phyloP scores from a whole-genome alignment of 768 basidiomycete genomes.

The Suillus discolor region DNA sequence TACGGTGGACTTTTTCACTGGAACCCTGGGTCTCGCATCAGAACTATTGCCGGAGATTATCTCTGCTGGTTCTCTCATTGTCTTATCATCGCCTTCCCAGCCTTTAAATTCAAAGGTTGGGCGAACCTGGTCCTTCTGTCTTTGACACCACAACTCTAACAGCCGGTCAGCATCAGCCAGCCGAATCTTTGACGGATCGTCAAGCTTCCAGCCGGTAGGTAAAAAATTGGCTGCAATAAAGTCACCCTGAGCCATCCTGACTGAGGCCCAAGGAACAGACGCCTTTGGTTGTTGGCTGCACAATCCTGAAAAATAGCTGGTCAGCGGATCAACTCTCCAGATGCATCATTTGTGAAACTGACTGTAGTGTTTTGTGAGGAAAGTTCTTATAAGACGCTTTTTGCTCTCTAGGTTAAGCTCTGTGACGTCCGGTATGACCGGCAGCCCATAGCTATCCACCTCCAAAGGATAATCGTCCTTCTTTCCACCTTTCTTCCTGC shows the following conservation, averaged over 20 bases:
- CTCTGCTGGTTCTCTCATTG: not conserved
- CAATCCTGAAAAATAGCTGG: not conserved
- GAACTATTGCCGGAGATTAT: not conserved
- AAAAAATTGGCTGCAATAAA: not conserved
- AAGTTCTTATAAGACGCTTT: not conserved
- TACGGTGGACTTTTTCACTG: not conserved
- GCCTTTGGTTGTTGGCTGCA: not conserved
- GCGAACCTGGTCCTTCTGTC: not conserved
- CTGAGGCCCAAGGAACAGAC: not conserved
- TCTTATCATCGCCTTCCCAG: not conserved
- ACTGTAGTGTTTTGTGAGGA: constrained; percentile 3
- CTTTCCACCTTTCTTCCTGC: not conserved
- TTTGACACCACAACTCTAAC: not conserved
- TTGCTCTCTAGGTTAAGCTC: not conserved
- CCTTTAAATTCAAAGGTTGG: not conserved
- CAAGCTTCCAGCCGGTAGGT: not conserved
- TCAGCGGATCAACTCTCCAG: not conserved
- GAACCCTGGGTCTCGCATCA: not conserved
- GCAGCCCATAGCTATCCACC: constrained; percentile 3
- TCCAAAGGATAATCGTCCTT: not conserved
- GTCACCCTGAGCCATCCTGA: not conserved
- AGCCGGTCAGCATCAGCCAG: not conserved
- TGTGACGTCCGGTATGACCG: not conserved
- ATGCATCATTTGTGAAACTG: not conserved
- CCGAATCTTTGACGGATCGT: not conserved